phyloP scores from a whole-genome alignment of 345 rosid species.

The Microthlaspi erraticum region DNA sequence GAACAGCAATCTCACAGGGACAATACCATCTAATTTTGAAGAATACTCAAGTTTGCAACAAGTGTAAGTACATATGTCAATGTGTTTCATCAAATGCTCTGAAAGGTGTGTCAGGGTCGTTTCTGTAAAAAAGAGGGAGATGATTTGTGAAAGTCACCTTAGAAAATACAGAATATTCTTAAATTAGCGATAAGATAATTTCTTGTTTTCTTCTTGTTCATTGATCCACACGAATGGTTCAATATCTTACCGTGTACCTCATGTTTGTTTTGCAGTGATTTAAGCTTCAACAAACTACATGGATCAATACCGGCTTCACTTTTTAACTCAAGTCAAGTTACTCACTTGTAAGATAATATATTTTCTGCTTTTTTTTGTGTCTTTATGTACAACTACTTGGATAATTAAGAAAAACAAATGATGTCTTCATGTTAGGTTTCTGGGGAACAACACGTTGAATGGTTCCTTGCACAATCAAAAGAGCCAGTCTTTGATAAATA shows the following conservation, averaged over 20 bases:
- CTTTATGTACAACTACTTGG: not conserved
- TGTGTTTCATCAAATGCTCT: constrained; percentile 14
- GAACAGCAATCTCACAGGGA: constrained; percentile 56
- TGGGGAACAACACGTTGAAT: constrained; percentile 50
- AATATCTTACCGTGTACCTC: not conserved
- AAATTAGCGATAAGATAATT: not conserved
- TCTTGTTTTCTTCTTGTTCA: not conserved
- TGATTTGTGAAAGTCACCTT: not conserved
- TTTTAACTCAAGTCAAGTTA: constrained; percentile 41
- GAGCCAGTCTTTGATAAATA: constrained; percentile 50
- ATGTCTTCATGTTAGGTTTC: constrained; percentile 55
- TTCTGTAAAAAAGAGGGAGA: constrained; percentile 22
- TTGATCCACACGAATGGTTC: not conserved
- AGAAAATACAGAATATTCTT: not conserved
- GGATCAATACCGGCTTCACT: constrained; percentile 42
- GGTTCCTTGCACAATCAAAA: constrained; percentile 64
- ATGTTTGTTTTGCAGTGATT: constrained; percentile 41
- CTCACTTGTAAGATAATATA: constrained; percentile 57
- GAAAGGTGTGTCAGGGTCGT: not conserved
- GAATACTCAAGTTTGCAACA: constrained; percentile 54
- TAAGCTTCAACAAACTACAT: constrained; percentile 47
- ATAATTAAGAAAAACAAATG: constrained; percentile 7
- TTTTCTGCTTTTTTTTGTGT: constrained; percentile 25
- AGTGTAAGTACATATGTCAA: constrained; percentile 54
- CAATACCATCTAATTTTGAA: constrained; percentile 63